phyloP scores from a whole-genome alignment of 1,284 basidiomycete genomes.

The Rhodotorula glutinis region DNA sequence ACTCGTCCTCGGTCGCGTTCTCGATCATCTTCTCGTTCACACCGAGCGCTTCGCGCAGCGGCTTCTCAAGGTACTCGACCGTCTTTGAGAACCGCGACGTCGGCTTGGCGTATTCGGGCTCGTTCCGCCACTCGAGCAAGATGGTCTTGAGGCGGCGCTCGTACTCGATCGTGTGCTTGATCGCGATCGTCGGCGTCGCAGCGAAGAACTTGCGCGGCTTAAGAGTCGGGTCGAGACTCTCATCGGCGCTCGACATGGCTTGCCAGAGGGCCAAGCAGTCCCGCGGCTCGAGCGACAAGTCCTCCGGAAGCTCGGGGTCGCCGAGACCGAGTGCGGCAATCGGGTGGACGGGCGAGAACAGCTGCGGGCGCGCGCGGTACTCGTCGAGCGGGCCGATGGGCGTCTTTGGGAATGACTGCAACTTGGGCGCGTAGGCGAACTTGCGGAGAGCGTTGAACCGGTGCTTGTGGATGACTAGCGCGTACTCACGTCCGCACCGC shows the following conservation, averaged over 20 bases:
- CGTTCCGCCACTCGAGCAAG: conserved; percentile 51
- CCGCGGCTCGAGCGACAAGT: conserved; percentile 60
- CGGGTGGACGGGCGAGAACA: conserved; percentile 58
- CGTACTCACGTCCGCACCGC: conserved; percentile 59
- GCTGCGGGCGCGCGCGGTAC: conserved; percentile 26
- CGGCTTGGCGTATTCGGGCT: conserved; percentile 49
- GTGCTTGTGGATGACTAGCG: conserved; percentile 61
- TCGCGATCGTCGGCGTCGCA: conserved; percentile 50
- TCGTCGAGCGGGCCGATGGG: conserved; percentile 37
- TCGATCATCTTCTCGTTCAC: conserved; percentile 51
- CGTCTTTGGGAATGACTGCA: conserved; percentile 29
- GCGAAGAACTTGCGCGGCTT: conserved; percentile 56
- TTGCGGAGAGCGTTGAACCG: conserved; percentile 70
- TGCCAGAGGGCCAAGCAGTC: conserved; percentile 59
- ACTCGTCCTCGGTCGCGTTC: conserved; percentile 36
- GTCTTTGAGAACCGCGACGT: conserved; percentile 51
- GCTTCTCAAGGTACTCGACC: conserved; percentile 49
- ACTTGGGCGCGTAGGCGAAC: conserved; percentile 55
- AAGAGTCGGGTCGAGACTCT: conserved; percentile 48
- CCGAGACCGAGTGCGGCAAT: conserved; percentile 58
- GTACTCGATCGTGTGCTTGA: conserved; percentile 60
- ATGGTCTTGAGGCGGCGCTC: conserved; percentile 57
- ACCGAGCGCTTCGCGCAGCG: conserved; percentile 29
- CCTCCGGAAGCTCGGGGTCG: conserved; percentile 56
- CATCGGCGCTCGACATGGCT: conserved; percentile 49